Percentiles rank a stretch among this genome's conserved stretches.
Conservation (phyloP, 352 stramenopile genomes). For the Phytophthora boehmeriae region DNA sequence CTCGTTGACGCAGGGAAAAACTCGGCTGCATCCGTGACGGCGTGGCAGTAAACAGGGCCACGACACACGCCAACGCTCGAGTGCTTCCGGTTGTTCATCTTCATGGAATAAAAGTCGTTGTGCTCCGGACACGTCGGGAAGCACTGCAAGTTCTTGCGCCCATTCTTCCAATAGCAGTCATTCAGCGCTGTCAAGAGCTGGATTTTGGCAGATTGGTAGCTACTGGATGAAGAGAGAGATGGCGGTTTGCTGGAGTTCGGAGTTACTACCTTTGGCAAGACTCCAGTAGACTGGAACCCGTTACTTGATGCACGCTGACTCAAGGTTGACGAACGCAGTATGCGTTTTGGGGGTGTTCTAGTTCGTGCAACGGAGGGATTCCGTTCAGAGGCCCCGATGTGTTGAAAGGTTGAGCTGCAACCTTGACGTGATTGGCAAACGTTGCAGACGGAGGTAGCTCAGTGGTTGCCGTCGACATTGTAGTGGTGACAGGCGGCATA, state of each 20-base stretch:
- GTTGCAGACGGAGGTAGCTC: too few species aligned
- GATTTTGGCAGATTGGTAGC: constrained; percentile 33
- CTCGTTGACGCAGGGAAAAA: constrained; percentile 28
- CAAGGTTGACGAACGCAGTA: constrained; percentile 25
- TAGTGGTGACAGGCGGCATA: constrained; percentile 13
- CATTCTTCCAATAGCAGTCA: constrained; percentile 90
- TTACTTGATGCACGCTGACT: constrained; percentile 3
- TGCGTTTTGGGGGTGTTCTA: constrained; percentile 20
- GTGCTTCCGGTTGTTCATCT: constrained; percentile 90
- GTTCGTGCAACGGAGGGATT: not conserved
- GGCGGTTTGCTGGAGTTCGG: constrained; percentile 8
- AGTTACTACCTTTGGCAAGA: constrained; percentile 4
- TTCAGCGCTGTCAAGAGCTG: constrained; percentile 66
- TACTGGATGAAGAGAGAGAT: constrained; percentile 8
- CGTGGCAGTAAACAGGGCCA: constrained; percentile 79
- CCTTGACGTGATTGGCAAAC: not conserved
- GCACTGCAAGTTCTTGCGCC: constrained; percentile 90
- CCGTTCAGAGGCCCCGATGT: constrained; percentile 1
- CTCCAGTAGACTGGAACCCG: not conserved
- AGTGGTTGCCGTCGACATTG: constrained; percentile 6
- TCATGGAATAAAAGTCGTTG: constrained; percentile 91
- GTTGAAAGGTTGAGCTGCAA: constrained; percentile 4
- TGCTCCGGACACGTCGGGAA: constrained; percentile 88
- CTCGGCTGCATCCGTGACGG: constrained; percentile 44
- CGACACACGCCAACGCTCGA: constrained; percentile 84